Conservation (phyloP, 176 grass and related monocot species). For the Microstegium vimineum region DNA sequence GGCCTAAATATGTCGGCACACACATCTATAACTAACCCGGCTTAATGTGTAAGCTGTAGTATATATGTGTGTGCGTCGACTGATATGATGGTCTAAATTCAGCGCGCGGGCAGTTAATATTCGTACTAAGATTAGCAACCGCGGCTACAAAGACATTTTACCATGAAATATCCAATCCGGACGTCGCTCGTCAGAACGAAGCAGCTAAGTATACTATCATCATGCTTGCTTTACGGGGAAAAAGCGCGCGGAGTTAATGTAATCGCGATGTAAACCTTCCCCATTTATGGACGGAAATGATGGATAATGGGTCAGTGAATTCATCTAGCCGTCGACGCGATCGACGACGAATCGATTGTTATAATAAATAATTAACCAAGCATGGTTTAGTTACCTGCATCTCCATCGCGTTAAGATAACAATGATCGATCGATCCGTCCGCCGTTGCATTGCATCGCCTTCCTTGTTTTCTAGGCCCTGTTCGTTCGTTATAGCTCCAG, state of each 20-base stretch:
- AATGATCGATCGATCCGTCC: no score
- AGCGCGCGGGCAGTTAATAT: neutral
- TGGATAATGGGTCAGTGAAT: neutral
- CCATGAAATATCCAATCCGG: neutral
- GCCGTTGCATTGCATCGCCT: neutral
- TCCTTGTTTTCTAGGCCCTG: no score
- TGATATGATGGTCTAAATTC: neutral
- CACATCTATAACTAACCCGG: no score
- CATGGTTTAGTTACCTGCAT: neutral
- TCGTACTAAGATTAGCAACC: neutral
- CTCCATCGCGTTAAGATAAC: neutral
- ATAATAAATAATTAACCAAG: neutral
- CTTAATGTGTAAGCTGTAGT: no score
- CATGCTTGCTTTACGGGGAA: neutral
- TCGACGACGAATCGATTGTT: neutral
- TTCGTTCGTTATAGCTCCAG: no score
- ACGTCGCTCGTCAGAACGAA: neutral
- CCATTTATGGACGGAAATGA: neutral
- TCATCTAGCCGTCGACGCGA: neutral
- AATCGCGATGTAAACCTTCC: neutral
- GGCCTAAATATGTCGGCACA: no score
- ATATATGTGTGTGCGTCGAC: neutral
- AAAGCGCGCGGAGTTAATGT: neutral
- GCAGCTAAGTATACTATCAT: no score
- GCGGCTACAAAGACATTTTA: neutral